A percentile compares a stretch with the other conserved stretches of the same genome.
Evolutionary conservation across 2,329 filamentous ascomycete genomes (phyloP).

Genomic region (Tolypocladium paradoxum): DNA sequence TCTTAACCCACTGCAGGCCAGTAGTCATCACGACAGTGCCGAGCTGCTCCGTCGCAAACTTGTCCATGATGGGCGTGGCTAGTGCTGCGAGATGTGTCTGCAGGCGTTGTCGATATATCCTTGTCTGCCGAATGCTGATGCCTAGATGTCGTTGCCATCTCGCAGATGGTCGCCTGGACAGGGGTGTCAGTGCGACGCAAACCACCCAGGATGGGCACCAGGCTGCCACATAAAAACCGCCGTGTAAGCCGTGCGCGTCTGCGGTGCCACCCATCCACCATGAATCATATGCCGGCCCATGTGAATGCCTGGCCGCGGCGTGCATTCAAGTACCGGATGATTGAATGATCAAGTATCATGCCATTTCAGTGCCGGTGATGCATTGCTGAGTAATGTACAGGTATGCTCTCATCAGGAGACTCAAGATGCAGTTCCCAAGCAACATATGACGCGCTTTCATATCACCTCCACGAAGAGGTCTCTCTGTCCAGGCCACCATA

Average conservation of each 20-base stretch:
- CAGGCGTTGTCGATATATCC: neutral
- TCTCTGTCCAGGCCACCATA: conserved; percentile 21
- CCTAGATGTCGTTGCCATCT: conserved; percentile 2
- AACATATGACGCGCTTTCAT: neutral
- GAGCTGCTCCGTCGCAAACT: neutral
- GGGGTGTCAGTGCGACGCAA: conserved; percentile 1
- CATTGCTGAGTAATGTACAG: too few species aligned
- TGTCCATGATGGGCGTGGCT: neutral
- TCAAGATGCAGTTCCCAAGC: neutral
- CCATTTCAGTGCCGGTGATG: neutral
- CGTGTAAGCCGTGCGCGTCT: neutral
- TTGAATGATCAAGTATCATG: neutral
- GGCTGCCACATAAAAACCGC: conserved; percentile 5
- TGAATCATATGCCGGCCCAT: neutral
- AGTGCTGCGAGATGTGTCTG: neutral
- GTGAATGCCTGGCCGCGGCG: neutral
- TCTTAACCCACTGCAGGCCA: neutral
- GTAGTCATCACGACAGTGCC: neutral
- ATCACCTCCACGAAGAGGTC: conserved; percentile 11
- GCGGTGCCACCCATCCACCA: neutral
- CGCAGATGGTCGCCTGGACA: neutral
- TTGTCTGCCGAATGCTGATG: conserved; percentile 6
- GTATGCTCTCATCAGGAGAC: neutral
- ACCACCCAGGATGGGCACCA: neutral
- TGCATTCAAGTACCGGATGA: neutral